Evolutionary conservation across 768 basidiomycete species (phyloP), one percentile per base, ranked within the genome.

Genomic region (Brasilioporus rufonigricans): DNA sequence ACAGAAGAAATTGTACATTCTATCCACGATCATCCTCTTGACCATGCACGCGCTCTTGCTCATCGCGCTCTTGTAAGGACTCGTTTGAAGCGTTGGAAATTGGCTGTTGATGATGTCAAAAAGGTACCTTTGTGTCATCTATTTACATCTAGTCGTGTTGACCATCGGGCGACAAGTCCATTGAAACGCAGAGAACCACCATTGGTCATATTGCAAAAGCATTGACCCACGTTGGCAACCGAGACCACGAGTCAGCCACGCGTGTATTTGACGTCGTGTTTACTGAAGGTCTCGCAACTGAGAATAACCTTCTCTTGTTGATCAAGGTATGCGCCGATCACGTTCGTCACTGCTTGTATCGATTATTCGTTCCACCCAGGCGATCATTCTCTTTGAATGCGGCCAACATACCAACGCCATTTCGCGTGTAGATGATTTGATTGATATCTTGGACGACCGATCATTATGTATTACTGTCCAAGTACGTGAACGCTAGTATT

Each of bases 221-320:
- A 12, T 6, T 55, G 16, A 31, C 44, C 27, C 29, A 8, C 18
- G 29, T 50, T 5, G 26, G 35, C 12, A 21, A 36, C 8, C 6
- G 26, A 8, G 49, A 60, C 3, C 7, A 39, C 1, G 55, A 60
- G 3, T 38, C 21, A 5, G 61, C 32, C 7, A 44, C 50, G 26
- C 26, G 44, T 18, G 7, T n/a, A 13, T 56, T 62, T 24, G 58
- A 63, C 32, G 58, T 60, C 13, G 48, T 47, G 3, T 54, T 63
- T 21, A 27, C 8, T 4, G 26, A 54, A 0, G 21, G 31, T 12
- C 27, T 23, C 12, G 2, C 38, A 10, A 9, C 9, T 7, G 61
- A 63, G n/a, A 53, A 23, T 14, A 39, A 29, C 4, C 35, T 60
- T 45, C 46, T 63, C 6, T 39, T 63, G 16, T 29, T 56, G 0